Conservation (phyloP, 2,329 filamentous ascomycete species). For the Didymella pinodella region DNA sequence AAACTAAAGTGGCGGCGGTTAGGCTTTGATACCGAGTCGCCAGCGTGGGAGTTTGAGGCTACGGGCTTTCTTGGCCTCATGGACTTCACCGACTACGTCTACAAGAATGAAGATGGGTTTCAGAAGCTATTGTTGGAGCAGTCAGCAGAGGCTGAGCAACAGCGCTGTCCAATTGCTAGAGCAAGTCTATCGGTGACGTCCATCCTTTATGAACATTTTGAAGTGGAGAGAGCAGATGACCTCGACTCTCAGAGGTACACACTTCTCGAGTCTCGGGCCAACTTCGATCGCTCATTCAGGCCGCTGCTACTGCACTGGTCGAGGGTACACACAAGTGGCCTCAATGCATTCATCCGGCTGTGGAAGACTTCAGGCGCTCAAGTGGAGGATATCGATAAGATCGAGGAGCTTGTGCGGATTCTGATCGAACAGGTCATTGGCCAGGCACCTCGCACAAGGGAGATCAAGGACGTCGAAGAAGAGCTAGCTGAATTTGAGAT, state of each 20-base stretch:
- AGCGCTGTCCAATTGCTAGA: conserved; percentile 85
- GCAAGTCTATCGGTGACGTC: conserved; percentile 87
- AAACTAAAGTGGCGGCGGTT: conserved; percentile 90
- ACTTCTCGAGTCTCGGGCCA: conserved; percentile 74
- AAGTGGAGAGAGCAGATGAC: conserved; percentile 83
- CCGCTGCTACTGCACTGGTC: conserved; percentile 94
- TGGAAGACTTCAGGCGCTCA: conserved; percentile 92
- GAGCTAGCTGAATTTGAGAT: conserved; percentile 87
- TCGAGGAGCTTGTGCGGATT: conserved; percentile 88
- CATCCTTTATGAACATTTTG: conserved; percentile 94
- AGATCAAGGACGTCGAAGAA: conserved; percentile 87
- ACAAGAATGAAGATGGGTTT: conserved; percentile 89
- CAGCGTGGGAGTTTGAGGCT: conserved; percentile 81
- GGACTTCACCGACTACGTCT: conserved; percentile 93
- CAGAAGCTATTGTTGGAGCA: conserved; percentile 93
- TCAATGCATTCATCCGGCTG: conserved; percentile 87
- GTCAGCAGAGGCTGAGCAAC: conserved; percentile 71
- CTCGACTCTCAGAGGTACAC: conserved; percentile 81
- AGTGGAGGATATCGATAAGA: conserved; percentile 89
- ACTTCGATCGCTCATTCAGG: conserved; percentile 85
- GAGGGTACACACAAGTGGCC: conserved; percentile 80
- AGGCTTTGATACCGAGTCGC: conserved; percentile 90
- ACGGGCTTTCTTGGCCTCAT: conserved; percentile 95
- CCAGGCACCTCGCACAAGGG: conserved; percentile 79
- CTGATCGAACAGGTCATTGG: conserved; percentile 90